phyloP scores from a whole-genome alignment of 805 yeast species.

The Barnettozyma botsteinii region DNA sequence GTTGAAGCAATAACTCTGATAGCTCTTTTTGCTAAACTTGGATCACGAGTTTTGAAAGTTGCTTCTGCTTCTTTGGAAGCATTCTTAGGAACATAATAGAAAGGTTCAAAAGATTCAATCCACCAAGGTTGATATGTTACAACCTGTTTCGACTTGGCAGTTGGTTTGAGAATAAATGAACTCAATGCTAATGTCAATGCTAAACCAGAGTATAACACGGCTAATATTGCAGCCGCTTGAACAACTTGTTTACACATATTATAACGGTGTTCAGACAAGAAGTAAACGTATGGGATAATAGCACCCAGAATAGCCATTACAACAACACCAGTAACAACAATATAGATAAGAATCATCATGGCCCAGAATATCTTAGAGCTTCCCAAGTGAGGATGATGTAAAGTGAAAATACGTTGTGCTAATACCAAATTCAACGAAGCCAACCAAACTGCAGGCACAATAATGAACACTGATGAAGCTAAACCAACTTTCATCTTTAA shows the following conservation, averaged over 20 bases:
- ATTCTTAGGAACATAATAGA: constrained; percentile 52
- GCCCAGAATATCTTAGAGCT: constrained; percentile 44
- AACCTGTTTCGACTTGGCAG: constrained; percentile 42
- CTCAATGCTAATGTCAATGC: constrained; percentile 43
- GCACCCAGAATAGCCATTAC: constrained; percentile 67
- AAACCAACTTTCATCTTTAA: constrained; percentile 44
- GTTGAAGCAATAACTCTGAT: constrained; percentile 57
- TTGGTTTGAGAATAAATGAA: constrained; percentile 53
- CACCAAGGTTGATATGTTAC: constrained; percentile 72
- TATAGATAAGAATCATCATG: constrained; percentile 44
- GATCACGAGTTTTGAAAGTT: constrained; percentile 42
- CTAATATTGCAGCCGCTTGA: constrained; percentile 44
- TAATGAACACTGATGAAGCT: constrained; percentile 48
- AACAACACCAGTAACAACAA: constrained; percentile 50
- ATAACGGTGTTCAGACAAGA: constrained; percentile 39
- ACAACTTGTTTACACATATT: constrained; percentile 49
- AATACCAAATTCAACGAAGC: constrained; percentile 56
- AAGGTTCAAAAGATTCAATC: constrained; percentile 58
- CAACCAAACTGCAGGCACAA: constrained; percentile 53
- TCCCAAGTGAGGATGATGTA: constrained; percentile 74
- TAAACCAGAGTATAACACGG: constrained; percentile 45
- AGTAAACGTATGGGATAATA: constrained; percentile 53
- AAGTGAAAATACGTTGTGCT: constrained; percentile 69
- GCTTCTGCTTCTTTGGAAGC: constrained; percentile 46
- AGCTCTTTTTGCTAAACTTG: constrained; percentile 15